Evolutionary conservation across 2,329 filamentous ascomycete genomes (phyloP).

Genomic region (Colletotrichum agaves): DNA sequence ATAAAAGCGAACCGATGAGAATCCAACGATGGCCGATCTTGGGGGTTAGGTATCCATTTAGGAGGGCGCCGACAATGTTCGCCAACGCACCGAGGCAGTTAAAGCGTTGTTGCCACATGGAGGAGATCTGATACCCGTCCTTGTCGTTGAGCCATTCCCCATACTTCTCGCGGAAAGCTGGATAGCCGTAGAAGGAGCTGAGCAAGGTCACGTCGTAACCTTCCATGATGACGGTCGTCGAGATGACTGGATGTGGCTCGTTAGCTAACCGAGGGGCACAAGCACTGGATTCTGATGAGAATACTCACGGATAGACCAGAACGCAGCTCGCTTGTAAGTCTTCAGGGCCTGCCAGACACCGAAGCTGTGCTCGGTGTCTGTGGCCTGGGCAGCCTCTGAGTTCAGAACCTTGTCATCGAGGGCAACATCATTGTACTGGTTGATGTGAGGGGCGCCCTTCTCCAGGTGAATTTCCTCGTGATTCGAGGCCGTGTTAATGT

Average conservation of each 20-base stretch:
- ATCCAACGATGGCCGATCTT: constrained; percentile 57
- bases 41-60: constrained; percentile 55
- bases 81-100: constrained; percentile 48
- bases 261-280: background rate
- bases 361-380: constrained; percentile 50
- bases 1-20: constrained; percentile 54
- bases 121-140: constrained; percentile 57
- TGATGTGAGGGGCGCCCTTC: constrained; percentile 44
- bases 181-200: constrained; percentile 59
- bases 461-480: constrained; percentile 44
- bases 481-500: constrained; percentile 21
- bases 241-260: constrained; percentile 48
- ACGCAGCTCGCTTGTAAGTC: constrained; percentile 53
- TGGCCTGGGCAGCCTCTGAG: constrained; percentile 50
- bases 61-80: constrained; percentile 52
- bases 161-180: constrained; percentile 52
- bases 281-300: background rate
- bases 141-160: constrained; percentile 49
- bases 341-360: constrained; percentile 48
- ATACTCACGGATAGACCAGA: constrained; percentile 53
- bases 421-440: constrained; percentile 47
- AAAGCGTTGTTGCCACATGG: constrained; percentile 63
- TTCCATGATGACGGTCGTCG: constrained; percentile 61
- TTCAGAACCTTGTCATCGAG: constrained; percentile 52
- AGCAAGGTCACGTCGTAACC: constrained; percentile 61